Base-by-base conservation (phyloP, 331 rosid species). In the Malus hybrid region DNA sequence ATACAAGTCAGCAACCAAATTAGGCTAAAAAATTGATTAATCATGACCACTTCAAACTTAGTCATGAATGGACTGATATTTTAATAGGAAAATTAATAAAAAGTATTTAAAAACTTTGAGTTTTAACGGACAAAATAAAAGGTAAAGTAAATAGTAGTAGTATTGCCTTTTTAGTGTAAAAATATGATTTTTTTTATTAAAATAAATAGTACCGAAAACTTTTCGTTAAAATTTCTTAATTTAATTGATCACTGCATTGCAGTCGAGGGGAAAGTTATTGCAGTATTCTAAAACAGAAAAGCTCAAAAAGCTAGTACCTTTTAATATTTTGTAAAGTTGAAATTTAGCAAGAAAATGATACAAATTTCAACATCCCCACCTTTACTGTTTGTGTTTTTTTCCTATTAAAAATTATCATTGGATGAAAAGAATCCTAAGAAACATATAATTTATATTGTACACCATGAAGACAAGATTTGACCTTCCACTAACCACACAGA, bases 371-470 rank as follows among this genome's bases (percentile, higher is more conserved):
- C n/a, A n/a, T 42, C 14, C 48, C 22, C 65, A 4, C 32, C 75
- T 16, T 1, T 78, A 57, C 54, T 44, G 42, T 65, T 36, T 46
- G 32, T 33, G 64, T 3, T 46, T 27, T 44, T 10, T 18, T 56
- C 68, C 3, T 46, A 13, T 70, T 11, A 5, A 52, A 27, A 29
- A 29, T 15, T 67, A 75, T 77, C 59, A 77, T 74, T 68, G 52
- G 78, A 63, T 66, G 69, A 56, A 83, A 64, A 80, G 93, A 88
- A 90, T 90, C 96, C 96, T 70, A 86, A 77, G 96, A 75, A 83
- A 27, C 57, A 67, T 63, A 60, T 60, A 69, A 7, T 42, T 42
- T 4, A 63, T 63, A 14, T 29, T 7, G 15, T 69, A n/a, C 63
- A 46, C 36, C 69, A 11, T 10, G 67, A 52, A 34, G 74, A 31